A percentile compares a stretch with the other conserved stretches of the same genome.
Evolutionary conservation across 176 grass and related monocot species (phyloP).

Genomic region (Oryza australiensis): DNA sequence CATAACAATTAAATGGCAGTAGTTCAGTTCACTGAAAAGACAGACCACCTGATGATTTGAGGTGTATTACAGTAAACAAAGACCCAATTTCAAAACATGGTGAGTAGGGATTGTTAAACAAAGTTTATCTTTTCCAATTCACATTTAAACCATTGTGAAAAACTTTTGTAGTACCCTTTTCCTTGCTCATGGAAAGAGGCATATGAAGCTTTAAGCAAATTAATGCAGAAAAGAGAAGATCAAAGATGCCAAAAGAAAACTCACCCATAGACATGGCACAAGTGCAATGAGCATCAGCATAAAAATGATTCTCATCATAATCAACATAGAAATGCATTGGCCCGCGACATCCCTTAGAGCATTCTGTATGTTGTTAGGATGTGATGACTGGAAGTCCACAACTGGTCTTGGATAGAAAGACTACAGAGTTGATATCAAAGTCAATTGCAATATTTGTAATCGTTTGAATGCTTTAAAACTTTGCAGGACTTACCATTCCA

Average conservation of each 20-base stretch:
- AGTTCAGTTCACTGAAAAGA: slow-evolving; percentile 1
- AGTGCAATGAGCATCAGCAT: slow-evolving; percentile 68
- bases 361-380: too few species aligned
- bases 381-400: too few species aligned
- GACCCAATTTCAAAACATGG: background rate
- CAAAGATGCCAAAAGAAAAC: background rate
- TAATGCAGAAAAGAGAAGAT: background rate
- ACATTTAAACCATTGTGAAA: background rate
- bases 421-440: too few species aligned
- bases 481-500: too few species aligned
- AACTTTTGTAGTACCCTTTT: too few species aligned
- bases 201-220: slow-evolving; percentile 17
- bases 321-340: slow-evolving; percentile 75
- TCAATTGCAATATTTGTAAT: too few species aligned
- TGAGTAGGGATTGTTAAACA: background rate
- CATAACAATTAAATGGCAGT: too few species aligned
- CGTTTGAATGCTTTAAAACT: too few species aligned
- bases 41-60: background rate
- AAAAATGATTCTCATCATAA: slow-evolving; percentile 67
- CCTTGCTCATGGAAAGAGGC: background rate
- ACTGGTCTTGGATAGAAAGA: too few species aligned
- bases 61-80: background rate
- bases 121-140: background rate
- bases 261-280: slow-evolving; percentile 75
- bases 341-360: slow-evolving; percentile 50